Conservation (phyloP, 2,329 filamentous ascomycete genomes). For the Emmonsiellopsis sp. region DNA sequence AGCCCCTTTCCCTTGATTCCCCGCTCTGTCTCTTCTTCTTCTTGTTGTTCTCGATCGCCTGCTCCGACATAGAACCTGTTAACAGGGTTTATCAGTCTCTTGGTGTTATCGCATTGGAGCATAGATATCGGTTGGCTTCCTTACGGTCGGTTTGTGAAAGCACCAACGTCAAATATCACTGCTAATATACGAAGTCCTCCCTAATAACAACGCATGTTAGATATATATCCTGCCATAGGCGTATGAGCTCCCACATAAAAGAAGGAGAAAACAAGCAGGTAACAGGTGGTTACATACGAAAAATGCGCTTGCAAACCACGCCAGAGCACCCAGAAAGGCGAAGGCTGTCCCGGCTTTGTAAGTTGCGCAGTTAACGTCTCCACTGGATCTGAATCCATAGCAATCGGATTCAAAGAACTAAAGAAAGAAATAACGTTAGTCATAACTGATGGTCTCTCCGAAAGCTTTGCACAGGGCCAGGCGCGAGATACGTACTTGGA, state of each 20-base stretch:
- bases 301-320: conserved; percentile 2
- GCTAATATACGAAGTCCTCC: background rate
- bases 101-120: background rate
- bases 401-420: conserved; percentile 4
- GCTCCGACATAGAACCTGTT: background rate
- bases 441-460: no score
- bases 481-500: background rate
- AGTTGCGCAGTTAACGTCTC: background rate
- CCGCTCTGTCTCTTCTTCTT: background rate
- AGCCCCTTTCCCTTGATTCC: background rate
- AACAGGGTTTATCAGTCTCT: background rate
- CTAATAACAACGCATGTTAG: background rate
- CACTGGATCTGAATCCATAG: background rate
- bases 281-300: background rate
- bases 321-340: background rate
- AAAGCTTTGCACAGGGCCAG: no score
- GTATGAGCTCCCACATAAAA: background rate
- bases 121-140: background rate
- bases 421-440: background rate
- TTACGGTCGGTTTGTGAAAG: conserved; percentile 1
- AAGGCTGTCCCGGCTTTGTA: conserved; percentile 2
- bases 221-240: background rate
- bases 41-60: background rate
- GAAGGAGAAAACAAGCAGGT: background rate
- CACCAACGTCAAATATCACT: background rate